phyloP scores from a whole-genome alignment of 345 rosid species.

The Arabidopsis arenosa region DNA sequence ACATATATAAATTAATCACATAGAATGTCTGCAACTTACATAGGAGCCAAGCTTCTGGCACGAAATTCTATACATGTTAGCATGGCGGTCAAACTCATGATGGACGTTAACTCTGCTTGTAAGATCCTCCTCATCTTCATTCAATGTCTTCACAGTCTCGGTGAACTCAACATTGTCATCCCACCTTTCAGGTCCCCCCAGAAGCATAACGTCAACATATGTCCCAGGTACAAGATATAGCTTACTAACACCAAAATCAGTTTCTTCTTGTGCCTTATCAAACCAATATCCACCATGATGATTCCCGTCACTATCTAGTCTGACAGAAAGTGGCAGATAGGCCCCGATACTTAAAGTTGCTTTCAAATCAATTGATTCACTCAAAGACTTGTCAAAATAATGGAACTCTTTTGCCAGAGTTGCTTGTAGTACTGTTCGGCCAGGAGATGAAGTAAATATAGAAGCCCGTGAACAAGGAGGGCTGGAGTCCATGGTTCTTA shows the following conservation, averaged over 20 bases:
- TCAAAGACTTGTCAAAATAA: conserved; percentile 57
- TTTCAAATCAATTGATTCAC: conserved; percentile 62
- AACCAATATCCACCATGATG: conserved; percentile 89
- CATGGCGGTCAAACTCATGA: conserved; percentile 50
- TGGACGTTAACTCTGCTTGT: conserved; percentile 54
- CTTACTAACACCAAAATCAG: conserved; percentile 55
- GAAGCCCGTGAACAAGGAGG: conserved; percentile 79
- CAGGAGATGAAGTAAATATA: conserved; percentile 72
- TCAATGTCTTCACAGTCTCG: conserved; percentile 58
- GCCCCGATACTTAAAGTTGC: conserved; percentile 79
- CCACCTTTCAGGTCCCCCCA: conserved; percentile 95
- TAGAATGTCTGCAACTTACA: conserved; percentile 56
- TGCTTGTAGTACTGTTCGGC: conserved; percentile 77
- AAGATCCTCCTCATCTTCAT: conserved; percentile 47
- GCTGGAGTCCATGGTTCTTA: conserved; percentile 47
- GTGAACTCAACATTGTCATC: conserved; percentile 59
- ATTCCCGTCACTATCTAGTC: conserved; percentile 76
- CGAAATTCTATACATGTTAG: conserved; percentile 59
- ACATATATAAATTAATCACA: conserved; percentile 20
- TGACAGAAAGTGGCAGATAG: conserved; percentile 69
- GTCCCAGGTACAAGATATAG: conserved; percentile 89
- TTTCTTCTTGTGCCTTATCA: conserved; percentile 54
- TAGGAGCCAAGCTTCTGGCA: conserved; percentile 69
- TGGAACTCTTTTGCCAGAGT: conserved; percentile 68
- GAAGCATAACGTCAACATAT: conserved; percentile 65